Conservation (phyloP, 495 filamentous ascomycete species). For the Entonaema liquescens region DNA sequence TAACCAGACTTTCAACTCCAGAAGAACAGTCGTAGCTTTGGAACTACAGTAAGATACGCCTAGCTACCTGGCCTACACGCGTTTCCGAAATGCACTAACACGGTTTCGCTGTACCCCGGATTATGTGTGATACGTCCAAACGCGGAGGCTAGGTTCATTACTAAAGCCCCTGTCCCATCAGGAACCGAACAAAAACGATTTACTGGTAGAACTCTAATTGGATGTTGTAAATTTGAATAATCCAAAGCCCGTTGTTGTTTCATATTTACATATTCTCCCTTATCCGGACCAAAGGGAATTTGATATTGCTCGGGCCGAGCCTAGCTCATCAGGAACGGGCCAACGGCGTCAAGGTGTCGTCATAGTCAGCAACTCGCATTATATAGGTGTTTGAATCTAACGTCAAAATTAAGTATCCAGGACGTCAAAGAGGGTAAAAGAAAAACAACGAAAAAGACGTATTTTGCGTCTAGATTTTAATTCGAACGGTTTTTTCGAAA, state of each 20-base stretch:
- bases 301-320: conserved; percentile 31
- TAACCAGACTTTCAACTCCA: neutral
- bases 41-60: neutral
- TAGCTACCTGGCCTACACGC: neutral
- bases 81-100: neutral
- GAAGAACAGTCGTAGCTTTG: neutral
- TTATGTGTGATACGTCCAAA: neutral
- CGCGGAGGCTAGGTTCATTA: neutral
- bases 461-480: neutral
- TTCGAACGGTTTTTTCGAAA: neutral
- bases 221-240: neutral
- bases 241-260: neutral
- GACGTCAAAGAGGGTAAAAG: neutral
- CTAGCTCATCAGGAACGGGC: conserved; percentile 35
- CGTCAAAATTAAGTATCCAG: neutral
- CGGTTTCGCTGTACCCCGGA: neutral
- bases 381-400: neutral
- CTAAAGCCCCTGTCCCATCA: neutral
- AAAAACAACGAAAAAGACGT: neutral
- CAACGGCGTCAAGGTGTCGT: conserved; percentile 27
- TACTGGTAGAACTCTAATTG: neutral
- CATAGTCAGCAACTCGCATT: conserved; percentile 17
- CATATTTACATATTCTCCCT: neutral
- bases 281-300: conserved; percentile 37
- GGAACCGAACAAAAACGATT: neutral